Base-by-base conservation (phyloP, 2,329 filamentous ascomycete species). In the Epicoccum sorghinum region DNA sequence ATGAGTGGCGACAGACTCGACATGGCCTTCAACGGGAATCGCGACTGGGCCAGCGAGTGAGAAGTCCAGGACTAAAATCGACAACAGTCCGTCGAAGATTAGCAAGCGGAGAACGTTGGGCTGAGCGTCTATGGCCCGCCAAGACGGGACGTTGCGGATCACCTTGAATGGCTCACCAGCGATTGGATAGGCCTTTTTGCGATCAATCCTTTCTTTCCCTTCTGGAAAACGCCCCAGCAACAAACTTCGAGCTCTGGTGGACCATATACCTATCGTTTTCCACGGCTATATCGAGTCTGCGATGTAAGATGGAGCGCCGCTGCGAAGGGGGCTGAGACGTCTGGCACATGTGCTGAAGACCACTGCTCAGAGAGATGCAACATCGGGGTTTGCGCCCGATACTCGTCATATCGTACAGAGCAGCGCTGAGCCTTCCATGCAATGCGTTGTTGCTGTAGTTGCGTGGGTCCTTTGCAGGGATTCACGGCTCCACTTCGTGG, bases 261-360 rank as follows among this genome's bases (percentile, higher is more conserved):
- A 18, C 18, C n/a, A 18, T 29, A 41, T 55, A 33, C 32, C n/a
- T 46, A 9, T 49, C 10, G 12, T 29, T 29, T 9, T 29, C 9
- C 9, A 29, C 9, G 6, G 27, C 6, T 6, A 9, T 9, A 29
- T 29, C 27, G 6, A 9, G 9, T 7, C 27, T 9, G 27, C 27
- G 9, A 29, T 9, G 27, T 3, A 18, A 18, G 18, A 18, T 18
- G 18, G 18, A 18, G 18, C 27, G 45, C 46, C 27, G 35, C 32
- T 9, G 55, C 55, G 53, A 54, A 37, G 38, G 59, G 64, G 62
- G 62, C 63, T 68, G 60, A 63, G 63, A 67, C 61, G 51, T 43
- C 47, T 45, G 57, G 49, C 49, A 47, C 44, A 40, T 46, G 58
- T 48, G 36, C 33, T 33, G 24, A 37, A 35, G 24, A 46, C 12